Conservation (phyloP, 768 basidiomycete species). For the Kwoniella sp. region DNA sequence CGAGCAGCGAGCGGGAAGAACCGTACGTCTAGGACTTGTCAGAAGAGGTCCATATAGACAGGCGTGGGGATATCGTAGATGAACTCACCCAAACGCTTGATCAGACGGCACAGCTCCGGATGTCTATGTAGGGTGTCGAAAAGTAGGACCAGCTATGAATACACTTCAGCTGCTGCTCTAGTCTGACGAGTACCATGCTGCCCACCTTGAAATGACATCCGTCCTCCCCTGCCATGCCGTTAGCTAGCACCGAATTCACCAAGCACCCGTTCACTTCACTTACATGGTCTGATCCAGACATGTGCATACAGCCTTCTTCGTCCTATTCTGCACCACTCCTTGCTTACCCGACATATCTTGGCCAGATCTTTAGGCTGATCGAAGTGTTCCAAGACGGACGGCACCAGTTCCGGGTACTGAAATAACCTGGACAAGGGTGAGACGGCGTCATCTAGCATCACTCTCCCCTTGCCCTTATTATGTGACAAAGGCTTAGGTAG, state of each 20-base stretch:
- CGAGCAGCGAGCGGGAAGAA: constrained; percentile 40
- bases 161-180: no score
- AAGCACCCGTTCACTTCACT: no score
- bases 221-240: constrained; percentile 43
- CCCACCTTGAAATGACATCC: constrained; percentile 39
- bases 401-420: constrained; percentile 42
- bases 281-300: constrained; percentile 49
- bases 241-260: no score
- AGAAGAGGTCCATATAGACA: no score
- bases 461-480: constrained; percentile 4
- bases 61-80: no score
- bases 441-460: not conserved
- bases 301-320: constrained; percentile 38
- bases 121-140: constrained; percentile 34
- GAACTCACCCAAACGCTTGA: constrained; percentile 41
- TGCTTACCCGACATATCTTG: constrained; percentile 32
- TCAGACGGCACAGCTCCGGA: constrained; percentile 37
- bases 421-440: constrained; percentile 39
- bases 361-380: constrained; percentile 45
- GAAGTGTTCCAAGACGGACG: constrained; percentile 36
- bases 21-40: constrained; percentile 33
- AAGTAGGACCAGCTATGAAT: constrained; percentile 32
- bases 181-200: no score
- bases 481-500: constrained; percentile 26
- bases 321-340: constrained; percentile 29